Evolutionary conservation across 108 stramenopile species (phyloP).

Genomic region (Discostella stelligeroides): DNA sequence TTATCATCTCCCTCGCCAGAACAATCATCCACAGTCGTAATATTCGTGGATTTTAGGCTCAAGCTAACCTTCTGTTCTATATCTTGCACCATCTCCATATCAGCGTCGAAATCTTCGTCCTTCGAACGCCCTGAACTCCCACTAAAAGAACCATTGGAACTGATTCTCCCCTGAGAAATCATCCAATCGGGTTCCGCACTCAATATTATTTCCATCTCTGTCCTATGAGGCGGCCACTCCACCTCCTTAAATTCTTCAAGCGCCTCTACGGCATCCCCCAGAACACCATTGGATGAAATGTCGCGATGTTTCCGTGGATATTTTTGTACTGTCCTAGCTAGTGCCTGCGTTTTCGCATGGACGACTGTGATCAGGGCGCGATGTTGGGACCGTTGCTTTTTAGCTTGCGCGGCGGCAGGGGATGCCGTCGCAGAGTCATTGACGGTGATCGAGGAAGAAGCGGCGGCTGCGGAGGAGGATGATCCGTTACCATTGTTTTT

Average conservation of each 20-base stretch:
- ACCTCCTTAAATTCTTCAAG: slow-evolving; percentile 49
- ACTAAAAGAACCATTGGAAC: not conserved
- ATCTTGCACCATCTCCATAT: slow-evolving; percentile 12
- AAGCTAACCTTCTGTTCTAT: slow-evolving; percentile 12
- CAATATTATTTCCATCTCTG: slow-evolving; percentile 18
- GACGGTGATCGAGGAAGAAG: not conserved
- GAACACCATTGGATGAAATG: slow-evolving; percentile 13
- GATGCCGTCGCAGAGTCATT: not conserved
- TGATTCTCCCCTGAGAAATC: slow-evolving; percentile 6
- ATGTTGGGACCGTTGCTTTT: slow-evolving; percentile 27
- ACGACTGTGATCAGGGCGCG: slow-evolving; percentile 34
- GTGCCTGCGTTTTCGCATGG: slow-evolving; percentile 25
- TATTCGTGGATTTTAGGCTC: not conserved
- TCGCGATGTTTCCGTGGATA: slow-evolving; percentile 45
- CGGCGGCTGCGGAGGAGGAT: not conserved
- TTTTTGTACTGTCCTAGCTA: slow-evolving; percentile 43
- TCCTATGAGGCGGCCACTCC: slow-evolving; percentile 43
- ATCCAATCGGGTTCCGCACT: slow-evolving; percentile 28
- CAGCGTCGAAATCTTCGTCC: slow-evolving; percentile 4
- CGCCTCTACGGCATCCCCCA: slow-evolving; percentile 49
- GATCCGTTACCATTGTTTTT: not conserved
- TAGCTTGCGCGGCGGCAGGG: slow-evolving; percentile 8
- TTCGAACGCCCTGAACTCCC: not conserved
- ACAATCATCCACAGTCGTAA: not conserved
- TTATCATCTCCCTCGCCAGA: not conserved